These are phyloP conservation scores for Cryptosporidium sp. DNA, from an alignment of 169 alveolate species.

Conservation along the genomic window DNA sequence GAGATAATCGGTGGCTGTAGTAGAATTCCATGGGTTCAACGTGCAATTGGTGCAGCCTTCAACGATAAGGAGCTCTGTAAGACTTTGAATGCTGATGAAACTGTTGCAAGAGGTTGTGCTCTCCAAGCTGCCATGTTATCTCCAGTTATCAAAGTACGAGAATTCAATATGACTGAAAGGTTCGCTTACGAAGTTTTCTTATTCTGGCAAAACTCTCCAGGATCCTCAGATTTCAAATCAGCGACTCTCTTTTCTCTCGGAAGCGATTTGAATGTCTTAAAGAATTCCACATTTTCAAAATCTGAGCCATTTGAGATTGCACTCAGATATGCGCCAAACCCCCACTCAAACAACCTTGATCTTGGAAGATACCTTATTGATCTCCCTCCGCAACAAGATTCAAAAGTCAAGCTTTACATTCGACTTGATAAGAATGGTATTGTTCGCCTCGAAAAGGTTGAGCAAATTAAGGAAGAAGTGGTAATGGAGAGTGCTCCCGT, in stretches of 20 bases:
- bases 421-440: conserved; percentile 80
- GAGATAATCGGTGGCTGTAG: conserved; percentile 98
- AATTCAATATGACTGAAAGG: conserved; percentile 85
- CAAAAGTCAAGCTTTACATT: conserved; percentile 80
- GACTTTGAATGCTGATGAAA: conserved; percentile 96
- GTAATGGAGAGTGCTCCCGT: conserved; percentile 85
- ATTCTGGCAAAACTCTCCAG: conserved; percentile 81
- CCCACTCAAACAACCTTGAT: conserved; percentile 10
- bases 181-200: conserved; percentile 82
- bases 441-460: conserved; percentile 79
- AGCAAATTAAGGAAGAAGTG: conserved; percentile 79
- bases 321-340: conserved; percentile 78
- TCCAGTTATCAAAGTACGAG: conserved; percentile 87
- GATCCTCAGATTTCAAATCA: conserved; percentile 75
- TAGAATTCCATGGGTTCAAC: conserved; percentile 95
- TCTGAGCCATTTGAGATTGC: conserved; percentile 83
- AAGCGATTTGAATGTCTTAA: conserved; percentile 82
- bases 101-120: conserved; percentile 98
- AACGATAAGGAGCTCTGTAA: conserved; percentile 85
- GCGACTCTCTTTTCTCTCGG: conserved; percentile 80
- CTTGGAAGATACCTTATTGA: conserved; percentile 57
- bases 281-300: conserved; percentile 82
- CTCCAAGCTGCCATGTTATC: conserved; percentile 91
- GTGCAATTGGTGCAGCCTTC: conserved; percentile 87
- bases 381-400: conserved; percentile 78